These are phyloP conservation scores for Colletotrichum shisoi DNA, from an alignment of 2,329 filamentous ascomycete species.

Conservation along the genomic window DNA sequence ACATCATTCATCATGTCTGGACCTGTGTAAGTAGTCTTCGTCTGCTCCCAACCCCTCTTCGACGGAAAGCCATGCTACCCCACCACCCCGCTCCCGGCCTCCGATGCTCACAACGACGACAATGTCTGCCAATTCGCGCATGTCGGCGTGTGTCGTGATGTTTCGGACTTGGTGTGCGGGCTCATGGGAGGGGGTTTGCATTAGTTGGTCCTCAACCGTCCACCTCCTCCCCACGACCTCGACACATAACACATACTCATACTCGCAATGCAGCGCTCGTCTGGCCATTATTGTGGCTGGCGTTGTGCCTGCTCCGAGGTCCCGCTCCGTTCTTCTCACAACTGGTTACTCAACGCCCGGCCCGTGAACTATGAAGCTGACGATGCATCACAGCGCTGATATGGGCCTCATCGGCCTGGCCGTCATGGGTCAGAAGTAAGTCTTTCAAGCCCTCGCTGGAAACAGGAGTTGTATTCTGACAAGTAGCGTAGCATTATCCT, in stretches of 20 bases:
- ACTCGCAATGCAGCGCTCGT: slow-evolving; percentile 66
- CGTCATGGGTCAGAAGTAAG: slow-evolving; percentile 71
- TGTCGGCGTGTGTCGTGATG: slow-evolving; percentile 35
- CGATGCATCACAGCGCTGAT: slow-evolving; percentile 73
- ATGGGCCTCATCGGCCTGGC: slow-evolving; percentile 92
- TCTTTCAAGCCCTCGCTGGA: slow-evolving; percentile 40
- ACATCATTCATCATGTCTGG: slow-evolving; percentile 65
- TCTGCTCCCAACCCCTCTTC: slow-evolving; percentile 41
- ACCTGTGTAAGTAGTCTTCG: slow-evolving; percentile 67
- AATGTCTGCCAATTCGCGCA: slow-evolving; percentile 49
- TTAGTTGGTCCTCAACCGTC: slow-evolving; percentile 8
- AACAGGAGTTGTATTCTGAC: slow-evolving; percentile 14
- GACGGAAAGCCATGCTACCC: slow-evolving; percentile 45
- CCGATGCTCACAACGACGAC: slow-evolving; percentile 41
- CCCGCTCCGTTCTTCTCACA: slow-evolving; percentile 44
- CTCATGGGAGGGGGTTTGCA: slow-evolving; percentile 13
- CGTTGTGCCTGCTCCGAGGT: slow-evolving; percentile 50
- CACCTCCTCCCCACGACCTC: slow-evolving; percentile 6
- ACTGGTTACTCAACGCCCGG: slow-evolving; percentile 26
- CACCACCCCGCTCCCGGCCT: slow-evolving; percentile 51
- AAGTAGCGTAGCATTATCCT: slow-evolving; percentile 81
- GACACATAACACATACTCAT: slow-evolving; percentile 30
- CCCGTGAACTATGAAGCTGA: slow-evolving; percentile 57
- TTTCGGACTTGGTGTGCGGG: background rate
- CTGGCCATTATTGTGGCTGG: slow-evolving; percentile 66